phyloP scores from a whole-genome alignment of 2,329 filamentous ascomycete species.

The Chalaropsis thielavioides region DNA sequence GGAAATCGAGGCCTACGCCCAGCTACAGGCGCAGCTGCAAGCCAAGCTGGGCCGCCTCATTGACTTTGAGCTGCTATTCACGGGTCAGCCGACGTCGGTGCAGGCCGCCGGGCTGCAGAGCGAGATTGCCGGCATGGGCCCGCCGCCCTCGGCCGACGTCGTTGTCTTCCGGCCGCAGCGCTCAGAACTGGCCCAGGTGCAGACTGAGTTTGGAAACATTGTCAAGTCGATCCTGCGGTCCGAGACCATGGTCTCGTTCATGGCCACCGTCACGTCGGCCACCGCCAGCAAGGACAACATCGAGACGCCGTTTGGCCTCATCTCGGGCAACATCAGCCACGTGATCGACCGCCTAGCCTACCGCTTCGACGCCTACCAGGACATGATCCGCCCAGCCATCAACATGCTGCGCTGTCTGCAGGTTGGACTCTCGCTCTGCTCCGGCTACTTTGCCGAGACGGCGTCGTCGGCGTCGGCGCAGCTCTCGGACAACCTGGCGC shows the following conservation, averaged over 20 bases:
- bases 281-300: slow-evolving; percentile 22
- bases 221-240: slow-evolving; percentile 47
- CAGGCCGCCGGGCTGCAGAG: slow-evolving; percentile 48
- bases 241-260: slow-evolving; percentile 24
- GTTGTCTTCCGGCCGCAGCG: slow-evolving; percentile 55
- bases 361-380: slow-evolving; percentile 66
- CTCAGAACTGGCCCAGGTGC: slow-evolving; percentile 56
- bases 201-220: slow-evolving; percentile 70
- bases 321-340: slow-evolving; percentile 46
- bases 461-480: slow-evolving; percentile 19
- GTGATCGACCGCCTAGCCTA: slow-evolving; percentile 55
- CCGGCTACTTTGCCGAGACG: slow-evolving; percentile 24
- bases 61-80: slow-evolving; percentile 51
- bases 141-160: slow-evolving; percentile 47
- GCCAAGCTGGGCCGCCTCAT: slow-evolving; percentile 45
- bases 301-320: slow-evolving; percentile 34
- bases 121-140: slow-evolving; percentile 49
- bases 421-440: slow-evolving; percentile 54
- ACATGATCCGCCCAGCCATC: slow-evolving; percentile 63
- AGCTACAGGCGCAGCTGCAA: slow-evolving; percentile 41
- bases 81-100: slow-evolving; percentile 52
- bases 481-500: slow-evolving; percentile 10
- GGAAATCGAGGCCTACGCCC: slow-evolving; percentile 43
- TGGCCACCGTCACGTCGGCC: neutral
- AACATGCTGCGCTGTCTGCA: slow-evolving; percentile 68